phyloP scores from a whole-genome alignment of 177 flowering plant species.

The Vitis hybrid region DNA sequence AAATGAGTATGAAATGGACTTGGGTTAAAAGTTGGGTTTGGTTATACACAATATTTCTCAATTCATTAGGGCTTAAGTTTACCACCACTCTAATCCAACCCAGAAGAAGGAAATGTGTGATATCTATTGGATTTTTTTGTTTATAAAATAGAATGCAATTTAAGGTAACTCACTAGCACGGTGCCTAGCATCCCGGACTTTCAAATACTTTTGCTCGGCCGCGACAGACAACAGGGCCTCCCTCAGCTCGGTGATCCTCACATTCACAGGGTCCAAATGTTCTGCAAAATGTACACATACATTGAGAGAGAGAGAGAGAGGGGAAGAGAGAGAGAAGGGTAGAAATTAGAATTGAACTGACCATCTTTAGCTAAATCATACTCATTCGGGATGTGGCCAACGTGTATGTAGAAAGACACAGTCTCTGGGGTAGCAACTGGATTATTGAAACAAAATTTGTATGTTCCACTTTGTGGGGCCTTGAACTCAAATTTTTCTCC shows the following conservation, averaged over 20 bases:
- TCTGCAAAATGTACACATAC: slow-evolving; percentile 36
- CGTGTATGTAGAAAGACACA: slow-evolving; percentile 92
- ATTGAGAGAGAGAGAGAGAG: neutral
- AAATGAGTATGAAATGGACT: no score
- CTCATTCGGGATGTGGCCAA: slow-evolving; percentile 92
- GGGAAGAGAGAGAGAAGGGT: neutral
- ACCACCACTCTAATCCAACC: no score
- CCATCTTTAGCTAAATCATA: slow-evolving; percentile 98
- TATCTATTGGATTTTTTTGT: no score
- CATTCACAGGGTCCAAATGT: slow-evolving; percentile 94
- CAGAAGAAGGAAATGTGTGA: no score
- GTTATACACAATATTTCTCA: no score
- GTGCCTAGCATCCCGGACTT: slow-evolving; percentile 22
- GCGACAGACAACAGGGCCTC: slow-evolving; percentile 93
- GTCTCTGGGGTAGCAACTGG: slow-evolving; percentile 86
- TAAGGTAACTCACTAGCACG: no score
- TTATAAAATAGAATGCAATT: no score
- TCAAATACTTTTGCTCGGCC: slow-evolving; percentile 86
- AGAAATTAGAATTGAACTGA: slow-evolving; percentile 30
- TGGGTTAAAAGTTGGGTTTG: no score
- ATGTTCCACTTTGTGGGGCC: slow-evolving; percentile 94
- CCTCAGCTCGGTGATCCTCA: slow-evolving; percentile 87
- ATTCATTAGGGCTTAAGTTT: no score
- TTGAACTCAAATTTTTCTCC: slow-evolving; percentile 92
- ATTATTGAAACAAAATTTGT: slow-evolving; percentile 93